A percentile compares a stretch with the other conserved stretches of the same genome.
Conservation (phyloP, 441 rosid genomes). For the Bruguiera hainesii region DNA sequence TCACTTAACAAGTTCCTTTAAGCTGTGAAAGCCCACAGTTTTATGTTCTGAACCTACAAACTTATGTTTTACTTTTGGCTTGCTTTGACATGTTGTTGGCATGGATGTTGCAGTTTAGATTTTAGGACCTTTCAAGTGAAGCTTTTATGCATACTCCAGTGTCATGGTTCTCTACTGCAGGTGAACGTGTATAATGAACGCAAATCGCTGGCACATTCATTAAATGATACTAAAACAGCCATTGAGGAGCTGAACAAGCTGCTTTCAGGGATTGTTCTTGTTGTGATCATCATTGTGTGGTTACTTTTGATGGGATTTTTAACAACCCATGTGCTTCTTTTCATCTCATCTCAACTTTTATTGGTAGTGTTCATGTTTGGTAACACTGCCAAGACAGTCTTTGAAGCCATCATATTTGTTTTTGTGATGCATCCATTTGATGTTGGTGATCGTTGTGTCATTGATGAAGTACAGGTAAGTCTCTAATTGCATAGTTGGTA, state of each 20-base stretch:
- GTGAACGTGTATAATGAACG: slow-evolving; percentile 53
- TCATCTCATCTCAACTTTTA: slow-evolving; percentile 47
- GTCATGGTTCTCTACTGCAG: slow-evolving; percentile 27
- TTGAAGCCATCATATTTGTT: slow-evolving; percentile 61
- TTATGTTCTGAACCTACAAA: no score
- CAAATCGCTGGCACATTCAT: slow-evolving; percentile 48
- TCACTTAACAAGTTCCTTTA: background rate
- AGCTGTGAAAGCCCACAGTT: no score
- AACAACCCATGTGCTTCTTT: slow-evolving; percentile 37
- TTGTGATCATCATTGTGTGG: slow-evolving; percentile 34
- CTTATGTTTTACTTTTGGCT: no score
- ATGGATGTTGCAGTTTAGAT: background rate
- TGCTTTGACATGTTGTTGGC: no score
- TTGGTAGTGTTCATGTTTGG: slow-evolving; percentile 47
- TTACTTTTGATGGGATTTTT: slow-evolving; percentile 40
- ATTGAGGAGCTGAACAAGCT: slow-evolving; percentile 59
- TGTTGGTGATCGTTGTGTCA: slow-evolving; percentile 60
- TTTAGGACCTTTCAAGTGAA: background rate
- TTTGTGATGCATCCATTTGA: slow-evolving; percentile 60
- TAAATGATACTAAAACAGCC: slow-evolving; percentile 63
- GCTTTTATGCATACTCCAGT: background rate
- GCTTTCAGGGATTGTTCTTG: slow-evolving; percentile 28
- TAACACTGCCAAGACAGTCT: slow-evolving; percentile 45
- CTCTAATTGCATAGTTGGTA: background rate
- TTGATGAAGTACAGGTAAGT: slow-evolving; percentile 53